phyloP scores from a whole-genome alignment of 768 basidiomycete genomes.

The Dioszegia crocea region DNA sequence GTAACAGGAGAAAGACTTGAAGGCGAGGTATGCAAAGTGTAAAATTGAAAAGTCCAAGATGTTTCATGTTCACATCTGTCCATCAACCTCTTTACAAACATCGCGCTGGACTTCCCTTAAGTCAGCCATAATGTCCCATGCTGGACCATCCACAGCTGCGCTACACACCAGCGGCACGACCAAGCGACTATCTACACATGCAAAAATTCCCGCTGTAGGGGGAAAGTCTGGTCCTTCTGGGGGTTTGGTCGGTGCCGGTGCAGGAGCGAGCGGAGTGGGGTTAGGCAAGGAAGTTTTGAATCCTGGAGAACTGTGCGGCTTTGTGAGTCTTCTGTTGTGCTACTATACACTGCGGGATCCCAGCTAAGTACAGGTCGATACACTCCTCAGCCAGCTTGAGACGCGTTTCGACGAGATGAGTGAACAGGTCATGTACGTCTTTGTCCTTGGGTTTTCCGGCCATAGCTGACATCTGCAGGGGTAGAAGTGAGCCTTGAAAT shows the following conservation, averaged over 20 bases:
- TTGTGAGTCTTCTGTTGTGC: constrained; percentile 59
- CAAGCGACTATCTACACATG: constrained; percentile 31
- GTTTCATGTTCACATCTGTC: constrained; percentile 1
- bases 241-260: neutral
- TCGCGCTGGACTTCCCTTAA: neutral
- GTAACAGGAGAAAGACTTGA: too few species aligned
- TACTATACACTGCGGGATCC: neutral
- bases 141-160: constrained; percentile 21
- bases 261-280: neutral
- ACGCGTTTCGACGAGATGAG: constrained; percentile 91
- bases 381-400: constrained; percentile 80
- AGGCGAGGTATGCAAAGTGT: neutral
- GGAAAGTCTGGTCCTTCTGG: neutral
- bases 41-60: neutral
- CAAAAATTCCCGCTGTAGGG: constrained; percentile 7
- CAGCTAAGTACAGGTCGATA: constrained; percentile 65
- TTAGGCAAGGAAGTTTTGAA: constrained; percentile 54
- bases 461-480: neutral
- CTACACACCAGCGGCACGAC: constrained; percentile 19
- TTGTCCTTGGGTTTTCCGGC: too few species aligned
- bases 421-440: constrained; percentile 66
- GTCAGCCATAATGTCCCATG: neutral
- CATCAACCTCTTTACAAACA: too few species aligned
- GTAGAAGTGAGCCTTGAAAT: neutral
- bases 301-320: constrained; percentile 89